These are phyloP conservation scores for Arabidopsis arenosa DNA, from an alignment of 345 rosid genomes.

Conservation along the genomic window DNA sequence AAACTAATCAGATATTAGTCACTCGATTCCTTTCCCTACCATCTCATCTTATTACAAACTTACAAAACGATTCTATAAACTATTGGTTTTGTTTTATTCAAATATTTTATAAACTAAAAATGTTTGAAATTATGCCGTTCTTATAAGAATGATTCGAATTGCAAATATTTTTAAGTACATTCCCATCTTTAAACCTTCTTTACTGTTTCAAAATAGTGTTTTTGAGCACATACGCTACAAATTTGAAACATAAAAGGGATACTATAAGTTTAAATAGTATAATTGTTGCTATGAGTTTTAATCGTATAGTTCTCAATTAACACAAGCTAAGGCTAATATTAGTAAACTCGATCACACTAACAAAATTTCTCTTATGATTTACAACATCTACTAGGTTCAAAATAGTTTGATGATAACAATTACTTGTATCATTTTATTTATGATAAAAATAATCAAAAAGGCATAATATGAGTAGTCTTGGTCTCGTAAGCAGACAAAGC, in stretches of 20 bases:
- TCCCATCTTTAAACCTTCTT: not conserved
- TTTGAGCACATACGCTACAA: not conserved
- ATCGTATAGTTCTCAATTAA: not conserved
- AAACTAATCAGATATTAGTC: conserved; percentile 21
- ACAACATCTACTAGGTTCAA: conserved; percentile 39
- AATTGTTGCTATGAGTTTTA: not conserved
- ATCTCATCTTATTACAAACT: conserved; percentile 2
- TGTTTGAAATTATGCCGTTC: not conserved
- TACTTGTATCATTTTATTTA: not conserved
- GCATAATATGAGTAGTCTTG: conserved; percentile 88
- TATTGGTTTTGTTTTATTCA: not conserved
- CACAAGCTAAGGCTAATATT: not conserved
- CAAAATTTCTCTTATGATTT: conserved; percentile 58
- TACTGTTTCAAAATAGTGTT: not conserved
- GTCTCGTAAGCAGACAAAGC: conserved; percentile 78
- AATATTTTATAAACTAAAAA: not conserved
- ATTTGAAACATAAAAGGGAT: not conserved
- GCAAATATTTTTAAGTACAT: not conserved
- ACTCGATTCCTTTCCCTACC: conserved; percentile 12
- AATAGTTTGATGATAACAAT: conserved; percentile 2
- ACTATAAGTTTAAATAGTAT: too few relatives aligned
- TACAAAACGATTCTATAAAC: not conserved
- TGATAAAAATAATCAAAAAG: conserved; percentile 58
- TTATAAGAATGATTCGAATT: not conserved
- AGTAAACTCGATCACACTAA: not conserved